These are phyloP conservation scores for Durotheca rogersii DNA, from an alignment of 495 filamentous ascomycete genomes.

Conservation along the genomic window DNA sequence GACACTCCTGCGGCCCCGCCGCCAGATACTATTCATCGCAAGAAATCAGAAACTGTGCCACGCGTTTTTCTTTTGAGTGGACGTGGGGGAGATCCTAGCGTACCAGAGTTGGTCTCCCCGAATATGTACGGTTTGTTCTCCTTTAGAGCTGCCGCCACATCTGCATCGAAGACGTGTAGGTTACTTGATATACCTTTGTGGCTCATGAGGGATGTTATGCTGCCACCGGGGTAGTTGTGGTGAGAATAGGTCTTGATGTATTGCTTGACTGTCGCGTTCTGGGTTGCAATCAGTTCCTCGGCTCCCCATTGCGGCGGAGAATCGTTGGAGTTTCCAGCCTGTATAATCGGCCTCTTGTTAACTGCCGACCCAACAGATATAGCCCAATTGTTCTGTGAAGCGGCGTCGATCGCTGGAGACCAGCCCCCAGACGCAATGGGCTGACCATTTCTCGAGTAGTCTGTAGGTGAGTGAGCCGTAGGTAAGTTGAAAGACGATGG, in stretches of 20 bases:
- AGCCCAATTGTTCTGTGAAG: slow-evolving; percentile 57
- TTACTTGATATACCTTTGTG: slow-evolving; percentile 52
- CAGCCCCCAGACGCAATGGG: slow-evolving; percentile 57
- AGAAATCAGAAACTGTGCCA: no score
- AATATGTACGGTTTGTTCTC: slow-evolving; percentile 56
- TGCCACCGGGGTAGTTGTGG: slow-evolving; percentile 62
- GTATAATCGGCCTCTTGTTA: slow-evolving; percentile 47
- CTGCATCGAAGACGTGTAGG: slow-evolving; percentile 49
- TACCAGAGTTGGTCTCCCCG: slow-evolving; percentile 62
- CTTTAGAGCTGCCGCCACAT: slow-evolving; percentile 48
- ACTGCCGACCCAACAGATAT: slow-evolving; percentile 53
- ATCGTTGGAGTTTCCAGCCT: slow-evolving; percentile 60
- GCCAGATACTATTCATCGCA: slow-evolving; percentile 43
- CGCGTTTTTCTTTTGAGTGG: no score
- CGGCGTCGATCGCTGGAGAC: slow-evolving; percentile 54
- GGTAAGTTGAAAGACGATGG: slow-evolving; percentile 13
- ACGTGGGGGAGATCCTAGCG: neutral
- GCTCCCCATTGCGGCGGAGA: slow-evolving; percentile 55
- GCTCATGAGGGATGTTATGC: slow-evolving; percentile 51
- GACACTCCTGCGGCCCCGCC: slow-evolving; percentile 54
- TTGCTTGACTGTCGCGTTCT: slow-evolving; percentile 49
- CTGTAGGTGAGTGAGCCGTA: slow-evolving; percentile 24
- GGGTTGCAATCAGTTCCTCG: slow-evolving; percentile 47
- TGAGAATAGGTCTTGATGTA: slow-evolving; percentile 58
- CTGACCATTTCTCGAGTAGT: slow-evolving; percentile 46